Conservation (phyloP, 2,329 filamentous ascomycete genomes). For the Grosmannia serpens region DNA sequence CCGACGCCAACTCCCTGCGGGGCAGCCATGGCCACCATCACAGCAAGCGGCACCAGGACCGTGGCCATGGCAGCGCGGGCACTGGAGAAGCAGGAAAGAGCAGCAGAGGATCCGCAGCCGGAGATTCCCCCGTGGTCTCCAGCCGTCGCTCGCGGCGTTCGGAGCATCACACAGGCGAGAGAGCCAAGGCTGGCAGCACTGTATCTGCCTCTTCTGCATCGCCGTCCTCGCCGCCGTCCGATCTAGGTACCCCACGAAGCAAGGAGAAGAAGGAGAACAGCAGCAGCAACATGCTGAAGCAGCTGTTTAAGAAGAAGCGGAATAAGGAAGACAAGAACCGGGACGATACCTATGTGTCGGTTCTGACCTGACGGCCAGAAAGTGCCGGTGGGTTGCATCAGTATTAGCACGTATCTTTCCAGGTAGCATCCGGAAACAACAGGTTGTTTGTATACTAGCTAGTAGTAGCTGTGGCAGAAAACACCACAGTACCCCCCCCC, state of each 20-base stretch:
- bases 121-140: background rate
- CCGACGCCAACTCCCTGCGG: conserved; percentile 16
- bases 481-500: background rate
- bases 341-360: background rate
- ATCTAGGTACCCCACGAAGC: background rate
- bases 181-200: background rate
- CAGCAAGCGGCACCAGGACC: conserved; percentile 8
- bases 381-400: background rate
- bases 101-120: conserved; percentile 16
- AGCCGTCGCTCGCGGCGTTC: background rate
- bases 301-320: conserved; percentile 46
- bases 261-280: conserved; percentile 23
- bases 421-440: background rate
- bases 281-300: conserved; percentile 40
- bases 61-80: conserved; percentile 4
- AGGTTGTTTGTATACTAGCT: background rate
- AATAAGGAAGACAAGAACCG: conserved; percentile 27
- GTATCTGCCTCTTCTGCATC: background rate
- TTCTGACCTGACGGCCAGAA: background rate
- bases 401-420: background rate
- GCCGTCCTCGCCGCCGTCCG: background rate
- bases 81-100: conserved; percentile 12
- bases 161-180: background rate
- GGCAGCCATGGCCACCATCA: conserved; percentile 13
- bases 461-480: background rate